A percentile compares a stretch with the other conserved stretches of the same genome.
These are phyloP conservation scores for Aegilops sharonensis DNA, from an alignment of 176 grass and related monocot species.

Conservation along the genomic window DNA sequence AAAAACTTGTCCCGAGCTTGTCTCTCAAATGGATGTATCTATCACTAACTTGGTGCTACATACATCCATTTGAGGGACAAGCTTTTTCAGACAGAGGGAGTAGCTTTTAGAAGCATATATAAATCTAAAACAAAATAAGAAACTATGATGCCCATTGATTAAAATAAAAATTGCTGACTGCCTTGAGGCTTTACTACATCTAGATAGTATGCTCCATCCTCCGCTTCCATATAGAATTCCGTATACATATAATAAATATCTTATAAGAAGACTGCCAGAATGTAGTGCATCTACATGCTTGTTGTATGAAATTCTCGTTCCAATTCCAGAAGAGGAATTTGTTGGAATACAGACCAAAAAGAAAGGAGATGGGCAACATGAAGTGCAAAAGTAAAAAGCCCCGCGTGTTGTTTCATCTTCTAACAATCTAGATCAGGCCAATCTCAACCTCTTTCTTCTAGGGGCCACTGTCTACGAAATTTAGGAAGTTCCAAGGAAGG, in stretches of 20 bases:
- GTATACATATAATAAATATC: background rate
- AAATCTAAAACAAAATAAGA: background rate
- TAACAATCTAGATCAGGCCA: background rate
- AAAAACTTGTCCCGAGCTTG: too few relatives aligned
- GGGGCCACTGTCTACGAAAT: background rate
- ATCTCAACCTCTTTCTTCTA: background rate
- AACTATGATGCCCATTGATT: too few relatives aligned
- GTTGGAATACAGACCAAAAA: background rate
- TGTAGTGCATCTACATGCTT: background rate
- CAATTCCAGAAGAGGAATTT: background rate
- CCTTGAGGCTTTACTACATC: background rate
- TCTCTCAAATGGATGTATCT: too few relatives aligned
- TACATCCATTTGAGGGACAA: too few relatives aligned
- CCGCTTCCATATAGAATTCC: background rate
- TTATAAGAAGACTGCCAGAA: background rate
- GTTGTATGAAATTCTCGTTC: background rate
- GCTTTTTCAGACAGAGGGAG: too few relatives aligned
- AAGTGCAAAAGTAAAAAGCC: background rate
- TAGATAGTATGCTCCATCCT: background rate
- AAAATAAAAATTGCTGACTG: background rate
- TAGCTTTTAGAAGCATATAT: background rate
- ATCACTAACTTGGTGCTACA: too few relatives aligned
- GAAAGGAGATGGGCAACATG: constrained; percentile 20
- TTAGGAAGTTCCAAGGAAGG: background rate
- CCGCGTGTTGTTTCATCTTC: background rate